These are phyloP conservation scores for Oidiodendron maius DNA, from an alignment of 495 filamentous ascomycete genomes.

Conservation along the genomic window DNA sequence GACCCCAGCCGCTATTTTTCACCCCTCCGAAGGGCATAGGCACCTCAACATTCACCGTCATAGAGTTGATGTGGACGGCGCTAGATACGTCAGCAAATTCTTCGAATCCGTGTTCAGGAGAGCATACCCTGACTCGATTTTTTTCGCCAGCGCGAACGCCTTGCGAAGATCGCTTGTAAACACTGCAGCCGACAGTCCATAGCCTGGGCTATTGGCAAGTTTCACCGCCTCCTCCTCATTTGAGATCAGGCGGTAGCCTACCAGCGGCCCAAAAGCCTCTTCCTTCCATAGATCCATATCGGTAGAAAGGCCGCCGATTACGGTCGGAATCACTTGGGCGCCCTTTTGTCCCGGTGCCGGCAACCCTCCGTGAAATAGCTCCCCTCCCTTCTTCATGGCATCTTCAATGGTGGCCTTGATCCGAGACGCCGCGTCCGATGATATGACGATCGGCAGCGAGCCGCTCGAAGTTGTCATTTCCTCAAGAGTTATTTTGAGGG, in stretches of 20 bases:
- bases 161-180: conserved; percentile 74
- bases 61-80: conserved; percentile 81
- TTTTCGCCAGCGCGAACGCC: conserved; percentile 65
- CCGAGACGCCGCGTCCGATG: conserved; percentile 54
- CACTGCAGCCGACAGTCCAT: conserved; percentile 76
- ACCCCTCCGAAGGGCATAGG: conserved; percentile 73
- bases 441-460: conserved; percentile 56
- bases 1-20: conserved; percentile 79
- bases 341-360: conserved; percentile 40
- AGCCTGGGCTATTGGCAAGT: conserved; percentile 73
- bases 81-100: no score
- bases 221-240: conserved; percentile 62
- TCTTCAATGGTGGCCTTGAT: conserved; percentile 60
- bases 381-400: conserved; percentile 64
- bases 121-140: conserved; percentile 71
- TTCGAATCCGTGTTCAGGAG: no score
- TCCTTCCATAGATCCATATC: conserved; percentile 75
- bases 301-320: conserved; percentile 58
- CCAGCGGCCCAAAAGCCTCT: conserved; percentile 77
- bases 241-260: conserved; percentile 48
- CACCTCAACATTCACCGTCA: conserved; percentile 77
- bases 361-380: conserved; percentile 52
- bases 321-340: conserved; percentile 60
- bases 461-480: conserved; percentile 41
- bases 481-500: conserved; percentile 42